These are phyloP conservation scores for Alnus rubra DNA, from an alignment of 306 rosid species.

Conservation along the genomic window DNA sequence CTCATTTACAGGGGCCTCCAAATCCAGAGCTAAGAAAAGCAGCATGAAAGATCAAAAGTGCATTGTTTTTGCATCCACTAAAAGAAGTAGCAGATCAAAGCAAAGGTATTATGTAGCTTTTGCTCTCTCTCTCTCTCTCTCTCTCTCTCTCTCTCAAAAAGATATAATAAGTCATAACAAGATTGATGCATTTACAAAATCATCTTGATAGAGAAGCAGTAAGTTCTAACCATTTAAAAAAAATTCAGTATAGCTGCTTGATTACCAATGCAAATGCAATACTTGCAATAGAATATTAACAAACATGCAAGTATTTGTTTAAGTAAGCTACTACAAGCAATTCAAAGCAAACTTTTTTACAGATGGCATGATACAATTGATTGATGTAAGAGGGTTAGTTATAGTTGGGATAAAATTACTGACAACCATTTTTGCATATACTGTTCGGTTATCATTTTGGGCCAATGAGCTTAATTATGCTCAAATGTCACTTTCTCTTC, in stretches of 20 bases:
- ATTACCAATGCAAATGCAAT: neutral
- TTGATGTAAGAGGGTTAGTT: neutral
- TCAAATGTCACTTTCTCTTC: neutral
- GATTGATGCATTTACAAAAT: too few species aligned
- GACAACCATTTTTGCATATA: neutral
- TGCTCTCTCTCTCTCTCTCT: neutral
- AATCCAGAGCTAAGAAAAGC: constrained; percentile 48
- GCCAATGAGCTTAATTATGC: neutral
- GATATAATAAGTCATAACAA: too few species aligned
- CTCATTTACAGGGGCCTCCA: constrained; percentile 41
- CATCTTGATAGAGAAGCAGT: neutral
- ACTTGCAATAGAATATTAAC: neutral
- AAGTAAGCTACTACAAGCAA: neutral
- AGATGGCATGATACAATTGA: neutral
- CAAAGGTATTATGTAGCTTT: constrained; percentile 37
- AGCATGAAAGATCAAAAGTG: constrained; percentile 39
- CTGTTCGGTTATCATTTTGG: neutral
- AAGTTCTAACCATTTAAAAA: neutral
- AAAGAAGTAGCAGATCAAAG: constrained; percentile 36
- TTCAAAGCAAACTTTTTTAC: neutral
- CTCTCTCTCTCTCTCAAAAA: too few species aligned
- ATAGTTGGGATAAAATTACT: neutral
- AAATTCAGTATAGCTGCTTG: neutral
- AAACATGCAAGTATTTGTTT: neutral
- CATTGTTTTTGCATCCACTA: constrained; percentile 38